A percentile compares a stretch with the other conserved stretches of the same genome.
Conservation (phyloP, 2,329 filamentous ascomycete species). For the Aspergillus sp. region DNA sequence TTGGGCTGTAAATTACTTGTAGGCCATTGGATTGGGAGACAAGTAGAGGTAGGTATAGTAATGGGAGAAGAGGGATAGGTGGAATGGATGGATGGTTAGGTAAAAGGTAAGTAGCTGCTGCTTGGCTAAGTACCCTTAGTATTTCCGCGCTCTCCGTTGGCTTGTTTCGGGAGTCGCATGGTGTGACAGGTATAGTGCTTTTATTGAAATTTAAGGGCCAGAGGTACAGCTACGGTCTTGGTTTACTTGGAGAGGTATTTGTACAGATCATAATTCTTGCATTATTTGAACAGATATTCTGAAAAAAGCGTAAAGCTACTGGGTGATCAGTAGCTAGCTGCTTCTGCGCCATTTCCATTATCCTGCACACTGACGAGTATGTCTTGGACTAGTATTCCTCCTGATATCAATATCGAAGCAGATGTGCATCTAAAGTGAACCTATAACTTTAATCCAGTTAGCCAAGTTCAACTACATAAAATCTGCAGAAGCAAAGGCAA, state of each 20-base stretch:
- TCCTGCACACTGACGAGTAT: too few relatives aligned
- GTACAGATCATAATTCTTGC: neutral
- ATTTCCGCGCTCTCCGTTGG: constrained; percentile 4
- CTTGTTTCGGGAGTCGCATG: constrained; percentile 1
- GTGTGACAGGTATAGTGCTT: constrained; percentile 1
- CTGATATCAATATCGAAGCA: neutral
- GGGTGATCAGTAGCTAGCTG: neutral
- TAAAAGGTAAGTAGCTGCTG: neutral
- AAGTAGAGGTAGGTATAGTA: neutral
- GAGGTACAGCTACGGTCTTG: neutral
- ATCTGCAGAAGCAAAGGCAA: neutral
- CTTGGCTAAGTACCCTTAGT: neutral
- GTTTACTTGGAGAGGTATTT: neutral
- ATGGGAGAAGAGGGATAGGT: constrained; percentile 1
- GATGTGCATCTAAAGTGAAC: neutral
- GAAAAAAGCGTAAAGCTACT: neutral
- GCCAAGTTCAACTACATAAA: neutral
- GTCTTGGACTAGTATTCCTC: neutral
- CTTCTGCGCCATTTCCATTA: neutral
- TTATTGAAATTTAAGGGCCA: neutral
- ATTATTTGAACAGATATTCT: too few relatives aligned
- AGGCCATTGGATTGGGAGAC: neutral
- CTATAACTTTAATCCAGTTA: neutral
- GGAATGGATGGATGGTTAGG: neutral
- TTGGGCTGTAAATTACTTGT: neutral